phyloP scores from a whole-genome alignment of 768 basidiomycete species.

The Tremella yokohamensis region DNA sequence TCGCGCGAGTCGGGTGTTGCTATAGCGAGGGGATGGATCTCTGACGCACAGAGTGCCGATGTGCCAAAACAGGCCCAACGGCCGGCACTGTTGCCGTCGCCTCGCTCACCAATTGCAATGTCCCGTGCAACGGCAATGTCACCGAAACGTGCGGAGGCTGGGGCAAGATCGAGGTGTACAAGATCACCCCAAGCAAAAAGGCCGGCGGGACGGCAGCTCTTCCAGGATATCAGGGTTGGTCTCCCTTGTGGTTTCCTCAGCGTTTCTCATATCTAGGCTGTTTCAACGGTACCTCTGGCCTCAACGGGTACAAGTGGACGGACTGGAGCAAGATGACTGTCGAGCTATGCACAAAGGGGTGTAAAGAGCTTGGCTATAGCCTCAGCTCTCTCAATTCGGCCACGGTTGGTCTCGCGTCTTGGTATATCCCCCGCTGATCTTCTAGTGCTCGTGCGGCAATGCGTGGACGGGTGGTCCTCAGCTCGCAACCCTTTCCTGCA shows the following conservation, averaged over 20 bases:
- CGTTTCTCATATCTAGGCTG: background rate
- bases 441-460: background rate
- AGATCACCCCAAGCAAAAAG: background rate
- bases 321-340: background rate
- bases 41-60: too few relatives aligned
- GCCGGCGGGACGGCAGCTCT: background rate
- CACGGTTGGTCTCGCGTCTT: too few relatives aligned
- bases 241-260: background rate
- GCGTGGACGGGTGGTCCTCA: background rate
- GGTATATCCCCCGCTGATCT: background rate
- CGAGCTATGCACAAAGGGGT: constrained; percentile 1
- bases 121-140: constrained; percentile 33
- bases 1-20: too few relatives aligned
- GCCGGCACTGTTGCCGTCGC: constrained; percentile 1
- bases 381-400: background rate
- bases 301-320: too few relatives aligned
- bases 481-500: background rate
- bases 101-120: constrained; percentile 16
- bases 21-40: too few relatives aligned
- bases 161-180: constrained; percentile 1
- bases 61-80: constrained; percentile 8
- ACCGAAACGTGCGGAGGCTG: constrained; percentile 8
- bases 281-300: too few relatives aligned
- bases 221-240: background rate
- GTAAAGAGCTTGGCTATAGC: constrained; percentile 1